phyloP scores from a whole-genome alignment of 2,329 filamentous ascomycete species.

The Coleophoma crateriformis region DNA sequence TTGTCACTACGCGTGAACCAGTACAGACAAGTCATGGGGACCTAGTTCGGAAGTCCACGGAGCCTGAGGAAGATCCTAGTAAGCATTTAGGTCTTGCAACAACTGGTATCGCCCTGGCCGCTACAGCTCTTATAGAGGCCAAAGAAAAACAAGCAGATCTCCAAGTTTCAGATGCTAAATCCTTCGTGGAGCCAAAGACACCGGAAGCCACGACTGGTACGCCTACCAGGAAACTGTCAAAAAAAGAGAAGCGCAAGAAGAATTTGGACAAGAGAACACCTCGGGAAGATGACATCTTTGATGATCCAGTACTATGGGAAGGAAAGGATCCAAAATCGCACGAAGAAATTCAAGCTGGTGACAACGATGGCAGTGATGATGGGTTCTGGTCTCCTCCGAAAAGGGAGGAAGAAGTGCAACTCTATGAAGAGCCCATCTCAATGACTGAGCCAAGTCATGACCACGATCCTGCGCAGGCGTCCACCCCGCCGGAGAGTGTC shows the following conservation, averaged over 20 bases:
- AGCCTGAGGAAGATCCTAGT: constrained; percentile 18
- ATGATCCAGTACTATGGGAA: constrained; percentile 39
- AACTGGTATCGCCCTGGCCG: constrained; percentile 10
- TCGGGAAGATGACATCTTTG: constrained; percentile 37
- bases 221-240: constrained; percentile 26
- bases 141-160: constrained; percentile 1
- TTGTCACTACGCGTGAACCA: background rate
- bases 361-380: constrained; percentile 17
- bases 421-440: constrained; percentile 4
- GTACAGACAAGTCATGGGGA: background rate
- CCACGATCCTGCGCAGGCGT: background rate
- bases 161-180: background rate
- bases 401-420: constrained; percentile 1
- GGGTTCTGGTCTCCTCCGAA: constrained; percentile 29
- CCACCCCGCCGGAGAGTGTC: too few species aligned
- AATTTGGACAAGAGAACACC: constrained; percentile 33
- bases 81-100: constrained; percentile 6
- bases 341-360: constrained; percentile 15
- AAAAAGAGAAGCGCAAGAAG: constrained; percentile 32
- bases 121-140: constrained; percentile 11
- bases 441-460: constrained; percentile 1
- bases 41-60: background rate
- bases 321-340: constrained; percentile 30
- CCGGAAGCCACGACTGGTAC: constrained; percentile 31
- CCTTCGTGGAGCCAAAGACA: constrained; percentile 29